Conservation (phyloP, 169 alveolate species). For the Fabrea salina region DNA sequence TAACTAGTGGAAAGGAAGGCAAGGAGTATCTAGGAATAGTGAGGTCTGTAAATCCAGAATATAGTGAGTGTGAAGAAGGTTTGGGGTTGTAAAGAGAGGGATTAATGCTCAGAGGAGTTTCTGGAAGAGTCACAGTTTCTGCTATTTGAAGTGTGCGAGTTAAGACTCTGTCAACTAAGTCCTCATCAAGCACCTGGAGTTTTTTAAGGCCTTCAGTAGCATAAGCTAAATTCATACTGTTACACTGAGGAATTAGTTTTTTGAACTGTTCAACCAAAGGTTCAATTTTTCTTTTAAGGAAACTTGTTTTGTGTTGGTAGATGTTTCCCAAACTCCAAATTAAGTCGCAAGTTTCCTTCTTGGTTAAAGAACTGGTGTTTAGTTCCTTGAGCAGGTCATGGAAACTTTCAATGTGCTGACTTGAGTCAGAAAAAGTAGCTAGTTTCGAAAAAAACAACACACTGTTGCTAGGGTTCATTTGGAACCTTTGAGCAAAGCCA, state of each 20-base stretch:
- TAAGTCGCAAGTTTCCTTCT: neutral
- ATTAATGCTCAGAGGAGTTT: neutral
- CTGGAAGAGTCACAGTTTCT: neutral
- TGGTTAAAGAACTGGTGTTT: neutral
- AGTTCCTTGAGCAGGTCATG: neutral
- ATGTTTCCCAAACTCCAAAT: constrained; percentile 12
- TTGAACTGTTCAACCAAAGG: neutral
- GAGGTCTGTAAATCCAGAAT: neutral
- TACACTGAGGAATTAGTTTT: neutral
- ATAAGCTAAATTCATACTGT: constrained; percentile 16
- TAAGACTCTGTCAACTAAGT: neutral
- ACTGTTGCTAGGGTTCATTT: too few species aligned
- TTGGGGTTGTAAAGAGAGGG: neutral
- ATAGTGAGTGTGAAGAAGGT: neutral
- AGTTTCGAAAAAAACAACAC: too few species aligned
- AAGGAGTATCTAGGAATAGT: neutral
- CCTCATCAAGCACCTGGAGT: neutral
- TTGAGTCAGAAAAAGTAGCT: too few species aligned
- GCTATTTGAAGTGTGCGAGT: neutral
- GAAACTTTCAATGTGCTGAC: too few species aligned
- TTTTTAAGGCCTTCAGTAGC: neutral
- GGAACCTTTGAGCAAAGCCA: neutral
- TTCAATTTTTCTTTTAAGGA: neutral
- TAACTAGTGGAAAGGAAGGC: neutral
- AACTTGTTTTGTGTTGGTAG: neutral